These are phyloP conservation scores for Fraxinus anomala DNA, from an alignment of 257 asterid species.

Conservation along the genomic window DNA sequence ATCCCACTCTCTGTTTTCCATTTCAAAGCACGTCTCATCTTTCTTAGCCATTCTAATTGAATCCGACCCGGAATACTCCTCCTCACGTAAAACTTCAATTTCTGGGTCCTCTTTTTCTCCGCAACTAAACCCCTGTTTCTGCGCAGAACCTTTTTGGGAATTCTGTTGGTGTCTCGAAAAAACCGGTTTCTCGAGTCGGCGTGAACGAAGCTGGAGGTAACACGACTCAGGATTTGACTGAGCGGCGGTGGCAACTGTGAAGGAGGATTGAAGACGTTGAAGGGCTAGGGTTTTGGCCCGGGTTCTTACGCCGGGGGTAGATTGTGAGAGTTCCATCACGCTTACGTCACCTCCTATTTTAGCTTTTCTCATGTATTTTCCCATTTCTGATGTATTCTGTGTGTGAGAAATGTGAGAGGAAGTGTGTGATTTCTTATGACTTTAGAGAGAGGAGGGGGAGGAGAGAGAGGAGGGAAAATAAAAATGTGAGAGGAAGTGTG, in stretches of 20 bases:
- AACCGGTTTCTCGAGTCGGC: conserved; percentile 34
- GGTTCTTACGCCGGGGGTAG: conserved; percentile 73
- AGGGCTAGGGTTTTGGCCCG: conserved; percentile 87
- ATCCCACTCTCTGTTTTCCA: conserved; percentile 15
- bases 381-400: conserved; percentile 35
- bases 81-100: not conserved
- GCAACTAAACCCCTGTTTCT: not conserved
- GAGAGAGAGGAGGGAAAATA: no score
- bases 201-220: conserved; percentile 40
- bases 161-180: not conserved
- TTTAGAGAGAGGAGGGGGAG: not conserved
- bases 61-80: conserved; percentile 23
- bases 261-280: conserved; percentile 49
- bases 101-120: not conserved
- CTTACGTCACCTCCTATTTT: conserved; percentile 51
- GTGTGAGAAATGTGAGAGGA: not conserved
- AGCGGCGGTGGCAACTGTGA: conserved; percentile 20
- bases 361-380: conserved; percentile 61
- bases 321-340: conserved; percentile 55
- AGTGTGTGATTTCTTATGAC: conserved; percentile 8
- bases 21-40: conserved; percentile 5
- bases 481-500: not conserved
- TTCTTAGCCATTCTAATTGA: conserved; percentile 30
- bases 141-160: conserved; percentile 3
- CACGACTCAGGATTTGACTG: not conserved